Evolutionary conservation across 2,329 filamentous ascomycete genomes (phyloP).

Genomic region (Claviceps purpurea): DNA sequence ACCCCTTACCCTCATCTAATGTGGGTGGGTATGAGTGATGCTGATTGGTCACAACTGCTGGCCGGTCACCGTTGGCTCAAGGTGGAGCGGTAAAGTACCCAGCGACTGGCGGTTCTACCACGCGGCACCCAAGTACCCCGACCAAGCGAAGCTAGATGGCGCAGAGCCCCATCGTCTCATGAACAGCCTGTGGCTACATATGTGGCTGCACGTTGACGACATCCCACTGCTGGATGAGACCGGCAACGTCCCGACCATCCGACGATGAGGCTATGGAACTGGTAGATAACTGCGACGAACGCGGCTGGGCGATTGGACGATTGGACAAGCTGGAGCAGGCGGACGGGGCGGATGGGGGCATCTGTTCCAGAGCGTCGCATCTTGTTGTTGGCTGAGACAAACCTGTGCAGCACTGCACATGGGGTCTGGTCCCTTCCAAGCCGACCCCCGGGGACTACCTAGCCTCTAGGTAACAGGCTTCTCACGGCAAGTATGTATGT

Average conservation of each 20-base stretch:
- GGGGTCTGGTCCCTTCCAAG: neutral
- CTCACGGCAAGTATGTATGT: too few relatives aligned
- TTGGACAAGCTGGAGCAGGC: neutral
- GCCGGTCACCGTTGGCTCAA: too few relatives aligned
- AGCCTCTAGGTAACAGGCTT: too few relatives aligned
- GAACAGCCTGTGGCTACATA: neutral
- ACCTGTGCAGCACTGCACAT: neutral
- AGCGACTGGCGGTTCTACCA: too few relatives aligned
- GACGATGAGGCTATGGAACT: constrained; percentile 3
- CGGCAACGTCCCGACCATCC: constrained; percentile 8
- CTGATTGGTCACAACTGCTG: neutral
- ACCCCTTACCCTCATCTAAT: neutral
- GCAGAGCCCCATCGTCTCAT: too few relatives aligned
- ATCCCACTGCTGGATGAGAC: too few relatives aligned
- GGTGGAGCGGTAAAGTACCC: too few relatives aligned
- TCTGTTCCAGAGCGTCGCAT: neutral
- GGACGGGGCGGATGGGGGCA: neutral
- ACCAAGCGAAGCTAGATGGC: too few relatives aligned
- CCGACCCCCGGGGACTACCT: too few relatives aligned
- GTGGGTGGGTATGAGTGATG: neutral
- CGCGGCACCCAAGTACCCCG: too few relatives aligned
- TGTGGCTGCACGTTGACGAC: constrained; percentile 14
- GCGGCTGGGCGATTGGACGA: neutral
- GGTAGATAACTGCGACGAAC: neutral
- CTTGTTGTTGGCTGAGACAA: neutral